These are phyloP conservation scores for Saccharum hybrid DNA, from an alignment of 202 grass and related monocot genomes.

Conservation along the genomic window DNA sequence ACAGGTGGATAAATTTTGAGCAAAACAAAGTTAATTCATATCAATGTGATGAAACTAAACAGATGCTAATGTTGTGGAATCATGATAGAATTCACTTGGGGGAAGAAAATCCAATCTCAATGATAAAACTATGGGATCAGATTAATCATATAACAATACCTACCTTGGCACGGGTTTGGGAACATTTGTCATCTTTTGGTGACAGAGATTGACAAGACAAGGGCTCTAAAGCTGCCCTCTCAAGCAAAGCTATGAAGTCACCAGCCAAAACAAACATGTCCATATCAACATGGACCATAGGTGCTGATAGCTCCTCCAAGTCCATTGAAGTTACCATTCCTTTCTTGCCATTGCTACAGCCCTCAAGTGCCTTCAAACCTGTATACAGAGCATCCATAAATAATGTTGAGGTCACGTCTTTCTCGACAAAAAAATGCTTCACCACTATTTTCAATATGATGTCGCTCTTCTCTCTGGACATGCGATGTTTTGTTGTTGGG, in stretches of 20 bases:
- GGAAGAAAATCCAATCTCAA: constrained; percentile 32
- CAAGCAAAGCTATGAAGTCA: constrained; percentile 73
- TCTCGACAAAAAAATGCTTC: constrained; percentile 88
- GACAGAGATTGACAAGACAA: constrained; percentile 58
- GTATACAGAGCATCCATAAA: constrained; percentile 85
- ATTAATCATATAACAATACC: constrained; percentile 38
- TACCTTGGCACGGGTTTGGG: constrained; percentile 80
- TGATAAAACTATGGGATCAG: constrained; percentile 8
- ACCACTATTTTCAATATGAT: constrained; percentile 70
- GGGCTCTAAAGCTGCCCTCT: constrained; percentile 67
- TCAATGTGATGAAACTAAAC: constrained; percentile 19
- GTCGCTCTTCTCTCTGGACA: constrained; percentile 73
- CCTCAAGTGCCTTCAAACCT: constrained; percentile 72
- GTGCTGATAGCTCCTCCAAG: constrained; percentile 53
- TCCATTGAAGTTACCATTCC: constrained; percentile 51
- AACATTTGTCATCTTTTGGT: constrained; percentile 76
- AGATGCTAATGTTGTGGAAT: constrained; percentile 20
- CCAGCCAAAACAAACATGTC: constrained; percentile 84
- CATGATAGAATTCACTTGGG: constrained; percentile 14
- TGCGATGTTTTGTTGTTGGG: constrained; percentile 51
- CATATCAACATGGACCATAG: constrained; percentile 67
- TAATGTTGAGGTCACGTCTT: constrained; percentile 92
- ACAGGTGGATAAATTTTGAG: constrained; percentile 20
- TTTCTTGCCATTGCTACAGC: constrained; percentile 68
- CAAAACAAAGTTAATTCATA: constrained; percentile 35